phyloP scores from a whole-genome alignment of 2,329 filamentous ascomycete genomes.

The Chrysosporium keratinophilum region DNA sequence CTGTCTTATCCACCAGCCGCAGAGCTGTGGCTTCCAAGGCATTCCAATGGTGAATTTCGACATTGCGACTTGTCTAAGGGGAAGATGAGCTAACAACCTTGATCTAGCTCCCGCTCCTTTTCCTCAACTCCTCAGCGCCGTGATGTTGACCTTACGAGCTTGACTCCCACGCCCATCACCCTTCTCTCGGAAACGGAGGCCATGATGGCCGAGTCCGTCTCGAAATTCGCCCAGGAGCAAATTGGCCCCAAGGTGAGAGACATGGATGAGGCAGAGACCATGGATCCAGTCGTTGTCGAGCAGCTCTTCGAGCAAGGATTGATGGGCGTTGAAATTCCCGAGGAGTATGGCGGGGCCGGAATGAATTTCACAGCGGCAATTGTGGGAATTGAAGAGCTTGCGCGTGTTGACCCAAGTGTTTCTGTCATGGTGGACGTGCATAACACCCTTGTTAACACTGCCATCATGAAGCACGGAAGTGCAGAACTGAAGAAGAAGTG shows the following conservation, averaged over 20 bases:
- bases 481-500: conserved; percentile 70
- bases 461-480: conserved; percentile 74
- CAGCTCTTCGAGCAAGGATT: conserved; percentile 94
- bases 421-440: conserved; percentile 94
- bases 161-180: conserved; percentile 84
- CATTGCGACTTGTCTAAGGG: not conserved
- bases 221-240: conserved; percentile 80
- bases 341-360: conserved; percentile 89
- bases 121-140: conserved; percentile 50
- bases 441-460: conserved; percentile 95
- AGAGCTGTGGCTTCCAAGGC: conserved; percentile 30
- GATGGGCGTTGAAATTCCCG: conserved; percentile 95
- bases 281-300: conserved; percentile 82
- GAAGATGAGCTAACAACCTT: not conserved
- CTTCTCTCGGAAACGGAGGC: conserved; percentile 83
- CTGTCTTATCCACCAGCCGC: conserved; percentile 33
- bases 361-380: conserved; percentile 99
- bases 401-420: conserved; percentile 85
- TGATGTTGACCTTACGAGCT: conserved; percentile 56
- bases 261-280: conserved; percentile 93
- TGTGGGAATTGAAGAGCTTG: conserved; percentile 92
- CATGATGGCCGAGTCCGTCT: conserved; percentile 80
- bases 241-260: conserved; percentile 85
- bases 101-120: conserved; percentile 42
- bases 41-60: conserved; percentile 31